These are phyloP conservation scores for Ogataea minuta DNA, from an alignment of 805 yeast species.

Conservation along the genomic window DNA sequence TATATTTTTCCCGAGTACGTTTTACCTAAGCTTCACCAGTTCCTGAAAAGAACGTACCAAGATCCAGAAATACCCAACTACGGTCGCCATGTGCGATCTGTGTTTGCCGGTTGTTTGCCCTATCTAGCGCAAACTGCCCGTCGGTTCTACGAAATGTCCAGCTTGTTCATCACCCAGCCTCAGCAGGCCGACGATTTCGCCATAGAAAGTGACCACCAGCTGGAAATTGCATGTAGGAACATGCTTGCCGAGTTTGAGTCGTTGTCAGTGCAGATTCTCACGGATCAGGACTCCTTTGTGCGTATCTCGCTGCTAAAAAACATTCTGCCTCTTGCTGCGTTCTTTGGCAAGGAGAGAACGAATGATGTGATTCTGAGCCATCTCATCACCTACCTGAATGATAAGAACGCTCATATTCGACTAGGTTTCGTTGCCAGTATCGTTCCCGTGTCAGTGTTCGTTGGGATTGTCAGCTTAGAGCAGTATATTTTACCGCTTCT, in stretches of 20 bases:
- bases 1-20: constrained; percentile 79
- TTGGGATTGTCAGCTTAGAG: constrained; percentile 80
- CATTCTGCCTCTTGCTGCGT: constrained; percentile 74
- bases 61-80: constrained; percentile 25
- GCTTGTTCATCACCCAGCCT: constrained; percentile 39
- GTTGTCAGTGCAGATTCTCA: constrained; percentile 60
- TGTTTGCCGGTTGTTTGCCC: constrained; percentile 74
- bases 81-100: constrained; percentile 51
- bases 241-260: constrained; percentile 59
- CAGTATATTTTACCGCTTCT: constrained; percentile 85
- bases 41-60: constrained; percentile 38
- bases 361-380: constrained; percentile 89
- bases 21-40: constrained; percentile 60
- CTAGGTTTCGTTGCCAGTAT: constrained; percentile 70
- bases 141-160: constrained; percentile 61
- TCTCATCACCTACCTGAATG: constrained; percentile 86
- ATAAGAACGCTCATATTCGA: constrained; percentile 63
- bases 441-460: constrained; percentile 69
- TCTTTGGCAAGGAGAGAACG: constrained; percentile 83
- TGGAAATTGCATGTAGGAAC: constrained; percentile 41
- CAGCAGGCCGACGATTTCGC: constrained; percentile 35
- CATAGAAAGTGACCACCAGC: constrained; percentile 31
- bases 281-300: constrained; percentile 66
- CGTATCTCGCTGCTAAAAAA: constrained; percentile 66
- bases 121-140: constrained; percentile 63